These are phyloP conservation scores for Paramecium caudatum DNA, from an alignment of 73 alveolate genomes.

Conservation along the genomic window DNA sequence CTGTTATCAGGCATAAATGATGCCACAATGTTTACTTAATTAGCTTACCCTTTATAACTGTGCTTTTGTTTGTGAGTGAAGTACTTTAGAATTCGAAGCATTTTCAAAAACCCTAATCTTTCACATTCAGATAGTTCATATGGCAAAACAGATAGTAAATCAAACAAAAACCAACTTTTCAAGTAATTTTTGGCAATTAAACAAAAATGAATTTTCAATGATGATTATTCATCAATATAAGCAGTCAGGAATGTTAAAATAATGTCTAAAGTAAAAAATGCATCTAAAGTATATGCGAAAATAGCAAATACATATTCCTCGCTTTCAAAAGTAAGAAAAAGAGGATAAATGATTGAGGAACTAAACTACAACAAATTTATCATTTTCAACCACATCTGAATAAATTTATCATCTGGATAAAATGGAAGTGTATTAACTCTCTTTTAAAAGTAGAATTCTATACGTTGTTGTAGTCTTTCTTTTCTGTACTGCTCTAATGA, in stretches of 20 bases:
- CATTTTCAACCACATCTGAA: constrained; percentile 4
- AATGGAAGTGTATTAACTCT: constrained; percentile 30
- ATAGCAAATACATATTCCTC: neutral
- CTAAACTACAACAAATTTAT: neutral
- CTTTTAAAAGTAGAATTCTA: neutral
- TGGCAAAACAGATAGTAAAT: constrained; percentile 10
- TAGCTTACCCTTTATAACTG: constrained; percentile 11
- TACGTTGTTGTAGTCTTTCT: constrained; percentile 13
- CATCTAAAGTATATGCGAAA: neutral
- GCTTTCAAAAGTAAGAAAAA: neutral
- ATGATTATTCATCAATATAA: constrained; percentile 31
- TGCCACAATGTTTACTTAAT: neutral
- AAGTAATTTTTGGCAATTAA: neutral
- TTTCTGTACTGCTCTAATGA: constrained; percentile 37
- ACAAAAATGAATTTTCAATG: neutral
- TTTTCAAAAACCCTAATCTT: neutral
- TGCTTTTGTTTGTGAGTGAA: neutral
- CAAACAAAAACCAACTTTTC: constrained; percentile 40
- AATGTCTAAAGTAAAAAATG: neutral
- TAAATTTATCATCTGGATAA: constrained; percentile 59
- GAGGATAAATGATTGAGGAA: constrained; percentile 5
- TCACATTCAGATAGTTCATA: neutral
- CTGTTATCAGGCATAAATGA: constrained; percentile 28
- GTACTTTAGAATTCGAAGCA: constrained; percentile 8
- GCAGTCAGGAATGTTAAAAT: constrained; percentile 30